Conservation (phyloP, 306 rosid genomes). For the Citrullus mucosospermus region DNA sequence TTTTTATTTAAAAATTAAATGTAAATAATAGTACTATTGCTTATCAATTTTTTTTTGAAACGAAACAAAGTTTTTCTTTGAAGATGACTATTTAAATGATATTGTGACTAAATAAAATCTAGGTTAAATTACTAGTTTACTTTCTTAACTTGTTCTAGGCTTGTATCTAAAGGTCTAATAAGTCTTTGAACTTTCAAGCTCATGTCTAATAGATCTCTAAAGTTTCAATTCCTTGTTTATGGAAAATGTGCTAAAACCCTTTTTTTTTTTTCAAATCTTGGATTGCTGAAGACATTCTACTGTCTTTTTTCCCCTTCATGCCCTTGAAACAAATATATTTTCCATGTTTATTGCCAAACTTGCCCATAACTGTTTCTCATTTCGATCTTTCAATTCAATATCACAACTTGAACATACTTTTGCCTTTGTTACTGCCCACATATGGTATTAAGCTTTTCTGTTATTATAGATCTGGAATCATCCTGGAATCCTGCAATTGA, state of each 20-base stretch:
- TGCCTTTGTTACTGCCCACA: neutral
- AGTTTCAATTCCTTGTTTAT: neutral
- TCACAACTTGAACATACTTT: neutral
- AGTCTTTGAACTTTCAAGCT: neutral
- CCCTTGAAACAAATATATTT: neutral
- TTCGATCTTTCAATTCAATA: neutral
- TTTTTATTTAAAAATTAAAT: no score
- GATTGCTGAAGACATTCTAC: neutral
- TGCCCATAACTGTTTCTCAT: neutral
- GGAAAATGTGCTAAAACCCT: neutral
- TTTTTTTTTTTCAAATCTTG: neutral
- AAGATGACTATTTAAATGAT: neutral
- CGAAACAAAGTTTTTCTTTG: no score
- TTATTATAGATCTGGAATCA: slow-evolving; percentile 89
- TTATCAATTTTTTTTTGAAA: no score
- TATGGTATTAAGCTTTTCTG: slow-evolving; percentile 18
- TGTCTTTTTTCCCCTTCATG: neutral
- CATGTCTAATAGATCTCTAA: no score
- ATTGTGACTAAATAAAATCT: neutral
- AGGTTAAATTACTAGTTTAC: neutral
- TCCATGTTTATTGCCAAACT: neutral
- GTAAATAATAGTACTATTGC: neutral
- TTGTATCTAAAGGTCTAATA: neutral
- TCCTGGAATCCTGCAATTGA: slow-evolving; percentile 94
- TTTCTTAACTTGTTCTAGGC: neutral